Evolutionary conservation across 306 rosid genomes (phyloP).

Genomic region (Senna siamea): DNA sequence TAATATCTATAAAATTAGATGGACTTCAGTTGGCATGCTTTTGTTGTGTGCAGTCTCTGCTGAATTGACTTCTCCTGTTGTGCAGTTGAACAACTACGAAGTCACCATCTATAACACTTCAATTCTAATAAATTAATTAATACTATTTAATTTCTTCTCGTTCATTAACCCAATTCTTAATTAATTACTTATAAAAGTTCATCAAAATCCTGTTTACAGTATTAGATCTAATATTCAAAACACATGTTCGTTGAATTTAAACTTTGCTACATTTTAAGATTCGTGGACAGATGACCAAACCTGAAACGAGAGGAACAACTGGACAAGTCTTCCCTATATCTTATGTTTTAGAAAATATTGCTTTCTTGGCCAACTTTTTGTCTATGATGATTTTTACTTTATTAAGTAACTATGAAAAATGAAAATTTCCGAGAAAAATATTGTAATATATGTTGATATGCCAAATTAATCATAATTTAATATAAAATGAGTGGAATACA

Average conservation of each 20-base stretch:
- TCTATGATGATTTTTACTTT: too few species aligned
- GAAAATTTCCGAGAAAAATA: too few species aligned
- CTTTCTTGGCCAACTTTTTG: too few species aligned
- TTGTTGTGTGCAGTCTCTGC: neutral
- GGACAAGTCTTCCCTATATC: neutral
- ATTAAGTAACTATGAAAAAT: too few species aligned
- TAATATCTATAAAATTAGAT: too few species aligned
- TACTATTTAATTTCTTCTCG: neutral
- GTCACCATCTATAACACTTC: too few species aligned
- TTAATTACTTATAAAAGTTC: neutral
- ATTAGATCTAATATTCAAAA: conserved; percentile 2
- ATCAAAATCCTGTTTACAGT: neutral
- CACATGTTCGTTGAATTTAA: conserved; percentile 26
- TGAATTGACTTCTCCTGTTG: neutral
- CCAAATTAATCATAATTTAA: too few species aligned
- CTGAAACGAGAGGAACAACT: neutral
- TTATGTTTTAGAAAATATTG: too few species aligned
- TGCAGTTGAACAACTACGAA: neutral
- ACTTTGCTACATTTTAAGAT: neutral
- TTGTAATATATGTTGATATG: too few species aligned
- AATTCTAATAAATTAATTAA: neutral
- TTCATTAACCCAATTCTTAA: neutral
- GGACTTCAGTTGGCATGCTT: too few species aligned
- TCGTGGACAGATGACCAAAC: neutral
- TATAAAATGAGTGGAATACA: too few species aligned